Percentiles rank a stretch among this genome's conserved stretches.
Evolutionary conservation across 345 rosid species (phyloP).

Genomic region (Sonneratia caseolaris): DNA sequence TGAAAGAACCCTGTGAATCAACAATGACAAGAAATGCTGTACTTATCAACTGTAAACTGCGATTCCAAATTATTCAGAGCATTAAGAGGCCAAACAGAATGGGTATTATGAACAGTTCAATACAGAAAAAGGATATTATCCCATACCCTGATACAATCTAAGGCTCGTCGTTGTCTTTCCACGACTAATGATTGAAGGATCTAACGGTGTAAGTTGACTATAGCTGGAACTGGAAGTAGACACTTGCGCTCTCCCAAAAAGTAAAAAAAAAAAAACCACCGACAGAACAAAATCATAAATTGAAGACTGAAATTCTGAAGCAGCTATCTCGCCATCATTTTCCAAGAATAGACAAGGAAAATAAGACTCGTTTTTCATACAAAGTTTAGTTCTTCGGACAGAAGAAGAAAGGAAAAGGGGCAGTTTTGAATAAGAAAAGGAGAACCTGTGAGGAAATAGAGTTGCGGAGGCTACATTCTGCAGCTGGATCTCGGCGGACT

Average conservation of each 20-base stretch:
- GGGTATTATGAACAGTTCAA: not conserved
- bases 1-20: not conserved
- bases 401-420: no score
- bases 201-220: not conserved
- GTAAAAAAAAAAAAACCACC: no score
- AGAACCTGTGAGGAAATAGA: conserved; percentile 74
- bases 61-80: not conserved
- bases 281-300: no score
- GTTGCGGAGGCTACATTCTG: conserved; percentile 60
- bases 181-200: not conserved
- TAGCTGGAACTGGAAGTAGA: not conserved
- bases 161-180: no score
- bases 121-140: not conserved
- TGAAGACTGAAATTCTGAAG: no score
- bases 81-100: not conserved
- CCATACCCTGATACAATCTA: no score
- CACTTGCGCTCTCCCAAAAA: no score
- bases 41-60: no score
- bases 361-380: no score
- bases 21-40: not conserved
- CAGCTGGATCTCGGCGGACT: conserved; percentile 66
- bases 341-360: not conserved
- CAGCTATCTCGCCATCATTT: no score
- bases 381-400: no score
- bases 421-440: no score